Conservation (phyloP, 257 asterid species). For the Rauvolfia tetraphylla region DNA sequence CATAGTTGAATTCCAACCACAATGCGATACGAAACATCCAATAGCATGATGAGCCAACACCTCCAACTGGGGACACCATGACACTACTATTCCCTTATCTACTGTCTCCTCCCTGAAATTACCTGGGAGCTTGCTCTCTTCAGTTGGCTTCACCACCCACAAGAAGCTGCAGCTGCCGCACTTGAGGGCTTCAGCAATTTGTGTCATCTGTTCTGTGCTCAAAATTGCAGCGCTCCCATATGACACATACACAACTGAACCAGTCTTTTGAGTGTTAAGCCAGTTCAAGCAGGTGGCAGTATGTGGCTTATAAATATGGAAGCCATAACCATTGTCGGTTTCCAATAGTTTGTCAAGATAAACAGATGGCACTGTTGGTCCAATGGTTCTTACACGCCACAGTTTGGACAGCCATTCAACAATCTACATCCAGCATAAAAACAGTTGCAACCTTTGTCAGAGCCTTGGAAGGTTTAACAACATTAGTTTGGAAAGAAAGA, state of each 20-base stretch:
- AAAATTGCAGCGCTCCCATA: conserved; percentile 50
- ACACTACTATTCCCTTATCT: conserved; percentile 41
- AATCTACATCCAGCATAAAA: conserved; percentile 27
- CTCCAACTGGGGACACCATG: conserved; percentile 54
- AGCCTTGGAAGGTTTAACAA: not conserved
- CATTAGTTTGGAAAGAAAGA: not conserved
- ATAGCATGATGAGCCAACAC: conserved; percentile 44
- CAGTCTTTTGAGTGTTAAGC: conserved; percentile 40
- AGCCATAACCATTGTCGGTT: conserved; percentile 39
- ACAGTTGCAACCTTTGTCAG: not conserved
- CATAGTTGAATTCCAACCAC: conserved; percentile 58
- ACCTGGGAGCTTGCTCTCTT: conserved; percentile 36
- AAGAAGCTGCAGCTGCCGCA: conserved; percentile 31
- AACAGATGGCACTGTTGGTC: conserved; percentile 51
- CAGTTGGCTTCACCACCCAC: conserved; percentile 57
- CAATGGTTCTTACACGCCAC: conserved; percentile 49
- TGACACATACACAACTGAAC: conserved; percentile 42
- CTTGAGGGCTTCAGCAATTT: conserved; percentile 41
- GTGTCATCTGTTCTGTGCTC: conserved; percentile 33
- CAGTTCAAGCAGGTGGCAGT: conserved; percentile 39
- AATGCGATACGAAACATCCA: conserved; percentile 53
- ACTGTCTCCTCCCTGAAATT: conserved; percentile 23
- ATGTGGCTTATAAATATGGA: conserved; percentile 37
- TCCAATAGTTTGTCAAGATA: conserved; percentile 49
- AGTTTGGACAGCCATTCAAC: conserved; percentile 47